Percentiles rank a stretch among this genome's conserved stretches.
These are phyloP conservation scores for Inonotus obliquus DNA, from an alignment of 1,284 basidiomycete species.

Conservation along the genomic window DNA sequence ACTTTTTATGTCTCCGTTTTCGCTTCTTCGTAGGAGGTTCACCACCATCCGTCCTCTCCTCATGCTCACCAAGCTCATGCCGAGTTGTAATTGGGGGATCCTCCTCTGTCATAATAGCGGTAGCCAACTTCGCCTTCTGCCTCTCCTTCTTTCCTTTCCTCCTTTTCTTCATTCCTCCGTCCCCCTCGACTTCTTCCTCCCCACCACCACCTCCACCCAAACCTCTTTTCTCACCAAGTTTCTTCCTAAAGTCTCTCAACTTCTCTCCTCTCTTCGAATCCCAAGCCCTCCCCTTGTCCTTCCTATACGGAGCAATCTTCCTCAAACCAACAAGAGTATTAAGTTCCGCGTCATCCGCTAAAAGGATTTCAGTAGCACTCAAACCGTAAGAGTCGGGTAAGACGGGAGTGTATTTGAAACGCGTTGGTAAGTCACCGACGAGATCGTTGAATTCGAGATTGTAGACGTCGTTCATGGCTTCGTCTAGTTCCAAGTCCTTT, in stretches of 20 bases:
- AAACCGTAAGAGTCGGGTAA: constrained; percentile 69
- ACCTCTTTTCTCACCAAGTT: constrained; percentile 33
- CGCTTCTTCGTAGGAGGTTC: constrained; percentile 13
- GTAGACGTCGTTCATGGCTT: constrained; percentile 90
- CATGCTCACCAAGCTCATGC: background rate
- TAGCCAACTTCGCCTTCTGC: constrained; percentile 40
- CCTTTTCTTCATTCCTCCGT: constrained; percentile 37
- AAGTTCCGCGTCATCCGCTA: constrained; percentile 90
- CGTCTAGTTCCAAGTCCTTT: constrained; percentile 67
- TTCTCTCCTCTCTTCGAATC: constrained; percentile 61
- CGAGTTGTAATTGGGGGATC: background rate
- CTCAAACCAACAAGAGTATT: constrained; percentile 89
- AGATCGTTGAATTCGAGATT: constrained; percentile 94
- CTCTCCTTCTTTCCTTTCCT: constrained; percentile 76
- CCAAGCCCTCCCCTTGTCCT: constrained; percentile 48
- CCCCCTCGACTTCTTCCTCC: background rate
- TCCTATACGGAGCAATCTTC: constrained; percentile 84
- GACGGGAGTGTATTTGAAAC: constrained; percentile 88
- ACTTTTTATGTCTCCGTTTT: constrained; percentile 14
- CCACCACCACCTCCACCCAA: background rate
- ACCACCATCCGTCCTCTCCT: background rate
- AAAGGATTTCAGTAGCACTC: constrained; percentile 82
- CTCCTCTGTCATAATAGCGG: background rate
- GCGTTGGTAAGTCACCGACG: constrained; percentile 87
- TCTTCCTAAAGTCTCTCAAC: constrained; percentile 70